Percentiles rank a stretch among this genome's conserved stretches.
Evolutionary conservation across 2,329 filamentous ascomycete species (phyloP).

Genomic region (Fusarium coffeatum): DNA sequence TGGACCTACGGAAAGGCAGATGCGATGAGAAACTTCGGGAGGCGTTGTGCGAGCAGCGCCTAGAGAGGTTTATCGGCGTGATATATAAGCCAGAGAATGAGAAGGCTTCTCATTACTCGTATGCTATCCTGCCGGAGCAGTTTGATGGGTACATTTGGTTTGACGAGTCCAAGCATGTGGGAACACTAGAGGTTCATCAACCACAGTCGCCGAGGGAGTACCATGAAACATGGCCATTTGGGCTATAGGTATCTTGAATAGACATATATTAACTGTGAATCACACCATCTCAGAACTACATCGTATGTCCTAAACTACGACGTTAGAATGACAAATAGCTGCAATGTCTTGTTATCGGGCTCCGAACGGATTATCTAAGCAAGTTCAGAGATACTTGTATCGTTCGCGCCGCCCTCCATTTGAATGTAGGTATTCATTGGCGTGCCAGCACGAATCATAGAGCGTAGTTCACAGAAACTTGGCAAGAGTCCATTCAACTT

Average conservation of each 20-base stretch:
- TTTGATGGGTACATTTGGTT: slow-evolving; percentile 36
- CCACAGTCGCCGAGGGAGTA: slow-evolving; percentile 26
- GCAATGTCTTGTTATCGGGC: not conserved
- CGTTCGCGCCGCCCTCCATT: not conserved
- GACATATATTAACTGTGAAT: not conserved
- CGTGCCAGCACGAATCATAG: not conserved
- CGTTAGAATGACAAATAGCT: not conserved
- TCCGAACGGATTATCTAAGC: not conserved
- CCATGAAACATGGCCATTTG: slow-evolving; percentile 34
- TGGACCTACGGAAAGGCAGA: slow-evolving; percentile 21
- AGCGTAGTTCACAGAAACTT: not conserved
- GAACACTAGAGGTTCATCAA: slow-evolving; percentile 28
- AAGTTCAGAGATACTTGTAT: not conserved
- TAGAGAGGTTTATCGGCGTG: slow-evolving; percentile 35
- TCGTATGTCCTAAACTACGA: not conserved
- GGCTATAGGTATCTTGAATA: not conserved
- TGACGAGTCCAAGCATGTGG: slow-evolving; percentile 30
- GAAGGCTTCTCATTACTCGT: slow-evolving; percentile 33
- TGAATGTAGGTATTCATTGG: not conserved
- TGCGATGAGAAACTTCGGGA: slow-evolving; percentile 22
- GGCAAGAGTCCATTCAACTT: not conserved
- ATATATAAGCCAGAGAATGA: slow-evolving; percentile 28
- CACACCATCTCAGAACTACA: not conserved
- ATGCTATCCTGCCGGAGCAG: slow-evolving; percentile 23
- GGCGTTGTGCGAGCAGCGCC: not conserved